Conservation (phyloP, 2,329 filamentous ascomycete genomes). For the Alternaria angustiovoidea region DNA sequence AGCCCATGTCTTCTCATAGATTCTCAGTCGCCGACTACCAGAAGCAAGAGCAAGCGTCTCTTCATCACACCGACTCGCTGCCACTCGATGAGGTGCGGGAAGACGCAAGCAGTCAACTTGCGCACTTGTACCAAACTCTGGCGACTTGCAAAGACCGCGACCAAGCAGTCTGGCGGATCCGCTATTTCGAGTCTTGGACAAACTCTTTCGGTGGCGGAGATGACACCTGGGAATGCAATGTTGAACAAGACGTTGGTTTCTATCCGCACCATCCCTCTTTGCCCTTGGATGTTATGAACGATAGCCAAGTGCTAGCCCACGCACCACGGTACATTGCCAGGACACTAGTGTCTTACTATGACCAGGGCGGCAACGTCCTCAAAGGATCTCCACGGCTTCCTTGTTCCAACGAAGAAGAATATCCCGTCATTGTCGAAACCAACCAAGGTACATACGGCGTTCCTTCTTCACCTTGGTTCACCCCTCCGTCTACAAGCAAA, state of each 20-base stretch:
- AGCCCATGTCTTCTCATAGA: conserved; percentile 14
- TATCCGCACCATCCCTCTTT: conserved; percentile 22
- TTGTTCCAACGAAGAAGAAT: conserved; percentile 12
- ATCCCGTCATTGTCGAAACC: conserved; percentile 29
- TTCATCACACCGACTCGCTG: not conserved
- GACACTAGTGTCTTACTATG: conserved; percentile 33
- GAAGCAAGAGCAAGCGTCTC: not conserved
- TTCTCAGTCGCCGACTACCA: conserved; percentile 6
- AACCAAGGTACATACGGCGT: conserved; percentile 25
- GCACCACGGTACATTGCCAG: conserved; percentile 26
- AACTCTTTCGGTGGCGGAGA: conserved; percentile 12
- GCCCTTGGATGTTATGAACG: not conserved
- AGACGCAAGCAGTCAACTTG: conserved; percentile 12
- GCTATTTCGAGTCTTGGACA: conserved; percentile 27
- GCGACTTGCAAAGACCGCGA: conserved; percentile 19
- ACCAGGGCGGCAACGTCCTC: conserved; percentile 25
- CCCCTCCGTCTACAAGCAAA: conserved; percentile 19
- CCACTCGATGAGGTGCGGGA: conserved; percentile 8
- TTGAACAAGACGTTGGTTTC: conserved; percentile 11
- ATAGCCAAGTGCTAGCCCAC: not conserved
- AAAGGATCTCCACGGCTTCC: conserved; percentile 21
- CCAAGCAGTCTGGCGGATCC: conserved; percentile 24
- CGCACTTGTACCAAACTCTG: conserved; percentile 12
- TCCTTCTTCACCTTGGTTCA: conserved; percentile 26
- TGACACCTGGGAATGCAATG: not conserved